A percentile compares a stretch with the other conserved stretches of the same genome.
phyloP scores from a whole-genome alignment of 345 rosid genomes.

The Aquilaria sinensis region DNA sequence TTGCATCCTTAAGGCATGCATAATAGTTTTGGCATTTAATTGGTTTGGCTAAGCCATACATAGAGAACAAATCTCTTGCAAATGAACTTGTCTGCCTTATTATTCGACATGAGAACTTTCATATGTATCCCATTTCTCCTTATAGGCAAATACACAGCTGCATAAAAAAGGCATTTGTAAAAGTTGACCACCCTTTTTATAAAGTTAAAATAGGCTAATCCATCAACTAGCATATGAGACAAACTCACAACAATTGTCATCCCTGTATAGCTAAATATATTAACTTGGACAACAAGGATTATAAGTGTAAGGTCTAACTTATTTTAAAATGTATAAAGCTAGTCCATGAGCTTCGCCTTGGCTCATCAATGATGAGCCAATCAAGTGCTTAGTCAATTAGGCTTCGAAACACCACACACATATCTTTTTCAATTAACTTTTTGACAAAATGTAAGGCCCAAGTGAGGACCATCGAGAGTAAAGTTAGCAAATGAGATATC shows the following conservation, averaged over 20 bases:
- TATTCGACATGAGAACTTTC: background rate
- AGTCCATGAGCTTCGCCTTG: conserved; percentile 7
- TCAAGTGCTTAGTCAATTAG: conserved; percentile 4
- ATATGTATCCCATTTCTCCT: background rate
- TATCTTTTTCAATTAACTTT: conserved; percentile 3
- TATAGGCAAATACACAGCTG: conserved; percentile 11
- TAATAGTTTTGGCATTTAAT: conserved; percentile 10
- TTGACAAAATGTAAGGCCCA: conserved; percentile 21
- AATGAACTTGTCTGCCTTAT: background rate
- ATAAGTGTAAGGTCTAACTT: conserved; percentile 3
- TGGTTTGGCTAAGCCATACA: conserved; percentile 1
- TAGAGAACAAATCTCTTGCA: conserved; percentile 15
- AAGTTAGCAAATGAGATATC: conserved; percentile 21
- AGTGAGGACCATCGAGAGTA: conserved; percentile 20
- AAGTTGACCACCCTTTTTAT: conserved; percentile 18
- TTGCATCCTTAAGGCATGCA: conserved; percentile 16
- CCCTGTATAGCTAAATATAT: conserved; percentile 20
- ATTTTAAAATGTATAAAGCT: conserved; percentile 4
- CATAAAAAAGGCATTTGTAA: conserved; percentile 10
- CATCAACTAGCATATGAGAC: conserved; percentile 19
- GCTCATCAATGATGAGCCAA: conserved; percentile 7
- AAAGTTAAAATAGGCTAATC: conserved; percentile 9
- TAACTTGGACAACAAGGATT: conserved; percentile 15
- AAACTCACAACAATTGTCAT: conserved; percentile 15
- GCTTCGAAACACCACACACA: background rate